These are phyloP conservation scores for Phialophora macrospora DNA, from an alignment of 2,329 filamentous ascomycete species.

Conservation along the genomic window DNA sequence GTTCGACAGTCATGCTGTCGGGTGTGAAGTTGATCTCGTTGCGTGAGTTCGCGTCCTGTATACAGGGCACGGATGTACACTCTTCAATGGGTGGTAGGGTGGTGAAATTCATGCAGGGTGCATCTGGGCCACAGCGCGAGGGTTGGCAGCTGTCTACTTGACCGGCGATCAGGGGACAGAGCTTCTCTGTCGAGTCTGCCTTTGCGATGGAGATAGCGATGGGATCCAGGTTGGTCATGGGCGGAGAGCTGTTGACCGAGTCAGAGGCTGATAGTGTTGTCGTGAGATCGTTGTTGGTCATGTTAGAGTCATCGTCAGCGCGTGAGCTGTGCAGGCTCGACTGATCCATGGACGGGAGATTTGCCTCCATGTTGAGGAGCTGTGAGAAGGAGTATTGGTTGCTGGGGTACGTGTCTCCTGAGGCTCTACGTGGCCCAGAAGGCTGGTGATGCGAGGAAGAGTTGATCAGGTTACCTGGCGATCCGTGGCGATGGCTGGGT, in stretches of 20 bases:
- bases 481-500: constrained; percentile 26
- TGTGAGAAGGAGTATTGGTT: constrained; percentile 35
- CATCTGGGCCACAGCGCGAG: constrained; percentile 36
- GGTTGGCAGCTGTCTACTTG: constrained; percentile 38
- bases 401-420: constrained; percentile 34
- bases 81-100: constrained; percentile 39
- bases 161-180: constrained; percentile 37
- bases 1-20: constrained; percentile 31
- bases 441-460: constrained; percentile 26
- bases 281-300: constrained; percentile 31
- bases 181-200: constrained; percentile 30
- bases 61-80: constrained; percentile 37
- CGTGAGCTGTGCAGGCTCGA: constrained; percentile 35
- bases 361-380: constrained; percentile 36
- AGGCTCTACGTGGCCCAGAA: constrained; percentile 22
- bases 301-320: constrained; percentile 33
- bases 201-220: constrained; percentile 30
- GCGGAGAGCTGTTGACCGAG: constrained; percentile 33
- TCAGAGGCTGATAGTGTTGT: constrained; percentile 28
- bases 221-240: constrained; percentile 31
- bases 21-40: constrained; percentile 35
- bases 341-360: constrained; percentile 36
- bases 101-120: constrained; percentile 39
- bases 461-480: constrained; percentile 23
- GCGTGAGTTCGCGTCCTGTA: constrained; percentile 26